These are phyloP conservation scores for Glomus cerebriforme DNA, from an alignment of 192 early-diverging fungal genomes.

Conservation along the genomic window DNA sequence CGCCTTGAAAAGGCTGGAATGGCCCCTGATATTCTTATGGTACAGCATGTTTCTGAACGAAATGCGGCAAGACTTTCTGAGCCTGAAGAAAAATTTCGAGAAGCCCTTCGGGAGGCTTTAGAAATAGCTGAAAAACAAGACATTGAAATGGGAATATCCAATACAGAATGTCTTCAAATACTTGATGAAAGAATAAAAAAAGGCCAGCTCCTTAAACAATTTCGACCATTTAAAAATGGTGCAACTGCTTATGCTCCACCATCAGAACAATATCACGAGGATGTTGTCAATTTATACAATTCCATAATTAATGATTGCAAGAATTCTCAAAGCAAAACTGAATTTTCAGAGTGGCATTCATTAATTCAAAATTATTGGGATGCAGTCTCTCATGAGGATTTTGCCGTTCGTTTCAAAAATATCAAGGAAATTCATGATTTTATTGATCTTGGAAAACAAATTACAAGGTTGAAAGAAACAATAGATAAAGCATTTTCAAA, in stretches of 20 bases:
- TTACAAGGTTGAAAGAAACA: conserved; percentile 23
- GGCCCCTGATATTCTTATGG: background rate
- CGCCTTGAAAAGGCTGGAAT: background rate
- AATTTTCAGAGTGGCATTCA: conserved; percentile 14
- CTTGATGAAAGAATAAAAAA: conserved; percentile 18
- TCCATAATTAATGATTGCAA: conserved; percentile 18
- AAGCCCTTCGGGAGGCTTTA: conserved; percentile 1
- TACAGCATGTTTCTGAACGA: background rate
- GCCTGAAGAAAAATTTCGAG: background rate
- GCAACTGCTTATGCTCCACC: conserved; percentile 27
- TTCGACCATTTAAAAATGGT: conserved; percentile 28
- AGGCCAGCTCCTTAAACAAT: conserved; percentile 30
- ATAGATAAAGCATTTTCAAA: conserved; percentile 18
- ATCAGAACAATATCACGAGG: conserved; percentile 30
- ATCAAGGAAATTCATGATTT: conserved; percentile 27
- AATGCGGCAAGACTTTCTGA: background rate
- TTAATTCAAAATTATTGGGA: conserved; percentile 29
- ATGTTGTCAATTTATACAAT: too few relatives aligned
- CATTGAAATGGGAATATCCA: background rate
- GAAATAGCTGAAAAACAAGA: background rate
- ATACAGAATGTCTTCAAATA: background rate
- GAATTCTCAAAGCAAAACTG: conserved; percentile 13
- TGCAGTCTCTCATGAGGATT: conserved; percentile 1
- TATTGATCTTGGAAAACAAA: conserved; percentile 21
- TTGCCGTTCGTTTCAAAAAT: conserved; percentile 26